Evolutionary conservation across 768 basidiomycete genomes (phyloP).

Genomic region (Punctularia strigosozonata): DNA sequence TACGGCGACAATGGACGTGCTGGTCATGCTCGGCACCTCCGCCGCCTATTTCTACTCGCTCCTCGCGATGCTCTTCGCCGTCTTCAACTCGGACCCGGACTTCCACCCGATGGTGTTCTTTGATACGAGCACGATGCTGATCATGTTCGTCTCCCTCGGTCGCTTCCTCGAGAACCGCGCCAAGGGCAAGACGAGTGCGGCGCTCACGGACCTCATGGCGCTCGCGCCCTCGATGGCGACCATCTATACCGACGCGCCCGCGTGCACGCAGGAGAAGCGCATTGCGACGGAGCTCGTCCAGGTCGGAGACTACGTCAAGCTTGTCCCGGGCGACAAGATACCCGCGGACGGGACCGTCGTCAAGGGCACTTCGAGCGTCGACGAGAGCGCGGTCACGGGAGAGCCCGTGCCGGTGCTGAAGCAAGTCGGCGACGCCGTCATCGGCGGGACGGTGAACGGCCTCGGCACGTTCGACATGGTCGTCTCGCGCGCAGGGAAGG

Average conservation of each 20-base stretch:
- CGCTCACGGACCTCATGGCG: slow-evolving; percentile 92
- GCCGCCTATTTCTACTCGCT: slow-evolving; percentile 90
- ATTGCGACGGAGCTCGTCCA: slow-evolving; percentile 92
- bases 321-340: slow-evolving; percentile 93
- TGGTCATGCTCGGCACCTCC: slow-evolving; percentile 90
- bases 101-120: slow-evolving; percentile 88
- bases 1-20: slow-evolving; percentile 94
- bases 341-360: slow-evolving; percentile 92
- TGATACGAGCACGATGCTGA: slow-evolving; percentile 97
- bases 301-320: slow-evolving; percentile 84
- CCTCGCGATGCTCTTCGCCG: slow-evolving; percentile 51
- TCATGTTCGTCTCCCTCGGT: slow-evolving; percentile 94
- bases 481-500: slow-evolving; percentile 90
- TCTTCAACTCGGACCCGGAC: slow-evolving; percentile 48
- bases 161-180: slow-evolving; percentile 94
- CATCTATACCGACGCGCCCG: slow-evolving; percentile 80
- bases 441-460: slow-evolving; percentile 95
- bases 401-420: slow-evolving; percentile 87
- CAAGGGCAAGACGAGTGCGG: slow-evolving; percentile 94
- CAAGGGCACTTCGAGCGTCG: slow-evolving; percentile 75
- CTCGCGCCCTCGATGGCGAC: slow-evolving; percentile 92
- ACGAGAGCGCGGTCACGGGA: slow-evolving; percentile 95
- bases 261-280: slow-evolving; percentile 76
- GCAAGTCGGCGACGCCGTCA: slow-evolving; percentile 72
- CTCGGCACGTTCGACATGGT: slow-evolving; percentile 95